A percentile compares a stretch with the other conserved stretches of the same genome.
phyloP scores from a whole-genome alignment of 495 filamentous ascomycete species.

The Trichoderma reesei region DNA sequence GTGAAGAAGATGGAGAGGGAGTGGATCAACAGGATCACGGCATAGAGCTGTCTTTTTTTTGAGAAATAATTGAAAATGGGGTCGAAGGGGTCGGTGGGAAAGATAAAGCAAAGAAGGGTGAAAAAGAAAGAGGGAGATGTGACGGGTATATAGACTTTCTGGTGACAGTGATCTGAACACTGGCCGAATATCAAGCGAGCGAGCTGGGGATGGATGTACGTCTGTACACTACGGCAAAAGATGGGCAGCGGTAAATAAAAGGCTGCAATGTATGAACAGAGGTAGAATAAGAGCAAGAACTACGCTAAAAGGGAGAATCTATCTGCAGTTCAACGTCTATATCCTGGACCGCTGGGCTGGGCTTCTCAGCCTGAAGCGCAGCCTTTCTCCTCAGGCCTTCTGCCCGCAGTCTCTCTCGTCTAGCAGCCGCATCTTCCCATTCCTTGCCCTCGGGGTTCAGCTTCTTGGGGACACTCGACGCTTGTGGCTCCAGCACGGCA shows the following conservation, averaged over 20 bases:
- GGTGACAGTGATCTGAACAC: not conserved
- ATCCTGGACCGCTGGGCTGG: conserved; percentile 10
- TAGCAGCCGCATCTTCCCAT: conserved; percentile 50
- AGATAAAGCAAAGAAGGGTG: not conserved
- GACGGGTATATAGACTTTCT: not conserved
- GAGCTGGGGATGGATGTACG: not conserved
- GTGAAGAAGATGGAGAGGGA: conserved; percentile 72
- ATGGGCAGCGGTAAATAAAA: conserved; percentile 14
- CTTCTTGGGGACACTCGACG: conserved; percentile 10
- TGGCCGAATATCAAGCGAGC: not conserved
- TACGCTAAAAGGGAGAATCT: not conserved
- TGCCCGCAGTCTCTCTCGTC: conserved; percentile 50
- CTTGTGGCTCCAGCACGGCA: conserved; percentile 18
- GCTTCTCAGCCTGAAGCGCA: conserved; percentile 20
- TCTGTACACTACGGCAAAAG: conserved; percentile 11
- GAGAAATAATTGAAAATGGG: not conserved
- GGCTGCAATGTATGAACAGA: conserved; percentile 19
- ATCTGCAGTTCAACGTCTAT: conserved; percentile 18
- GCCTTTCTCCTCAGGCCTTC: conserved; percentile 48
- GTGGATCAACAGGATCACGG: conserved; percentile 69
- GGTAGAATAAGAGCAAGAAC: not conserved
- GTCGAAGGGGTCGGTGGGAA: not conserved
- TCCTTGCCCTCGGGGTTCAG: conserved; percentile 18
- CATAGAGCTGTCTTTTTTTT: not conserved
- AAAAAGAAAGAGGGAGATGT: not conserved